Percentiles rank a stretch among this genome's conserved stretches.
Evolutionary conservation across 306 rosid species (phyloP).

Genomic region (Hippophae rhamnoides): DNA sequence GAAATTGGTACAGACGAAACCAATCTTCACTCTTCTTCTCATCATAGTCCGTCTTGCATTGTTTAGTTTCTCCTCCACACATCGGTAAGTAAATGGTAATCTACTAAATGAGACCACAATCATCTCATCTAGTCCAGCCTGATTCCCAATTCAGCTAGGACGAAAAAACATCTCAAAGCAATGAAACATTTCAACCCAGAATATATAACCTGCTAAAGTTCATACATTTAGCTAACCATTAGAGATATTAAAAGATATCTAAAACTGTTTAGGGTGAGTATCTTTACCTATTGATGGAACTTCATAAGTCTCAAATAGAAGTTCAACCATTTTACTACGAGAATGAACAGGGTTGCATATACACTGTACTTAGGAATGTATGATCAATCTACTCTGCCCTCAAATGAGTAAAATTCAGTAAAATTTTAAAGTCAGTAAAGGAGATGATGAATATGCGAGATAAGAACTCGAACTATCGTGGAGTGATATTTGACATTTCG

Average conservation of each 20-base stretch:
- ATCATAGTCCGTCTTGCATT: conserved; percentile 52
- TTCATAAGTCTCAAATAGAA: conserved; percentile 93
- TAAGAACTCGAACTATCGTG: no score
- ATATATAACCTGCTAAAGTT: conserved; percentile 61
- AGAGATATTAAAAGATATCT: neutral
- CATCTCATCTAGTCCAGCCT: conserved; percentile 90
- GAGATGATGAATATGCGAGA: no score
- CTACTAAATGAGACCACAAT: conserved; percentile 72
- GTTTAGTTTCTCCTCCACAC: conserved; percentile 54
- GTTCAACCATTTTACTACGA: conserved; percentile 95
- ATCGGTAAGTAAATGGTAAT: conserved; percentile 37
- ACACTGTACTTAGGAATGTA: conserved; percentile 83
- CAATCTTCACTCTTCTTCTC: conserved; percentile 88
- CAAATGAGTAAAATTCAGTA: conserved; percentile 17
- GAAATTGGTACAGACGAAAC: conserved; percentile 62
- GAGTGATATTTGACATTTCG: no score
- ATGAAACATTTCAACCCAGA: conserved; percentile 84
- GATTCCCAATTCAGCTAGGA: conserved; percentile 88
- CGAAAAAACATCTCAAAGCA: conserved; percentile 81
- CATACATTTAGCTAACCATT: conserved; percentile 13
- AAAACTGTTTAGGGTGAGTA: neutral
- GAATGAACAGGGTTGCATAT: conserved; percentile 89
- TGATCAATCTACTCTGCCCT: conserved; percentile 93
- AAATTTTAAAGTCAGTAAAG: no score
- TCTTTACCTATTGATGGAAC: conserved; percentile 76